Evolutionary conservation across 2,329 filamentous ascomycete species (phyloP).

Genomic region (Zelopaecilomyces penicillatus): DNA sequence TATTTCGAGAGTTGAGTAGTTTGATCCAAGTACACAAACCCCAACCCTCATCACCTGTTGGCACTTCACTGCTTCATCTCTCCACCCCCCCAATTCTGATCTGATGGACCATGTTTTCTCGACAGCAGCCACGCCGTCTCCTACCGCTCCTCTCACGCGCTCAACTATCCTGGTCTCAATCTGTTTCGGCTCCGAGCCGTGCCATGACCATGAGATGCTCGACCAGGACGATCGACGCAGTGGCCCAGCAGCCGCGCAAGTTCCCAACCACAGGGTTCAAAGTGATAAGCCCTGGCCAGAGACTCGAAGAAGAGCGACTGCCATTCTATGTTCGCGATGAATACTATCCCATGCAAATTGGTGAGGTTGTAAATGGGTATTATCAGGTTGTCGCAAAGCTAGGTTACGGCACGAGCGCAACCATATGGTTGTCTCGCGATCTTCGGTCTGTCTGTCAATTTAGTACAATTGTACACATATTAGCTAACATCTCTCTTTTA

Average conservation of each 20-base stretch:
- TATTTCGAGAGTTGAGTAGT: too few species aligned
- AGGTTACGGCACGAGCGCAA: slow-evolving; percentile 33
- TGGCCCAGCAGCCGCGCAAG: slow-evolving; percentile 1
- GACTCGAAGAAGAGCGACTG: slow-evolving; percentile 31
- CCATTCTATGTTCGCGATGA: slow-evolving; percentile 24
- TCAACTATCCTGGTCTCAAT: too few species aligned
- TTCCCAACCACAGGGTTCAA: slow-evolving; percentile 13
- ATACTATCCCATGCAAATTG: slow-evolving; percentile 30
- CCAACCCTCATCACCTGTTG: too few species aligned
- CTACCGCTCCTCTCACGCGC: too few species aligned
- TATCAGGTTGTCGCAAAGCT: slow-evolving; percentile 32
- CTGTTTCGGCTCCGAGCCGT: too few species aligned
- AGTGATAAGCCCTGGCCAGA: slow-evolving; percentile 5
- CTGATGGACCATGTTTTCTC: too few species aligned
- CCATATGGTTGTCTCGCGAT: slow-evolving; percentile 34
- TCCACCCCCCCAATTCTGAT: too few species aligned
- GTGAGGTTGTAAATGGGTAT: slow-evolving; percentile 25
- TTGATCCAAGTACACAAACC: too few species aligned
- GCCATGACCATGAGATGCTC: too few species aligned
- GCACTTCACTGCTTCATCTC: too few species aligned
- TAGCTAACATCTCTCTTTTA: not conserved
- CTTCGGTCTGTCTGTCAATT: slow-evolving; percentile 6
- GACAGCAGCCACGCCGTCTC: too few species aligned
- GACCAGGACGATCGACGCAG: too few species aligned
- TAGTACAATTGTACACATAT: slow-evolving; percentile 7